Base-by-base conservation (phyloP, 2,329 filamentous ascomycete species). In the Penicillium sp. region DNA sequence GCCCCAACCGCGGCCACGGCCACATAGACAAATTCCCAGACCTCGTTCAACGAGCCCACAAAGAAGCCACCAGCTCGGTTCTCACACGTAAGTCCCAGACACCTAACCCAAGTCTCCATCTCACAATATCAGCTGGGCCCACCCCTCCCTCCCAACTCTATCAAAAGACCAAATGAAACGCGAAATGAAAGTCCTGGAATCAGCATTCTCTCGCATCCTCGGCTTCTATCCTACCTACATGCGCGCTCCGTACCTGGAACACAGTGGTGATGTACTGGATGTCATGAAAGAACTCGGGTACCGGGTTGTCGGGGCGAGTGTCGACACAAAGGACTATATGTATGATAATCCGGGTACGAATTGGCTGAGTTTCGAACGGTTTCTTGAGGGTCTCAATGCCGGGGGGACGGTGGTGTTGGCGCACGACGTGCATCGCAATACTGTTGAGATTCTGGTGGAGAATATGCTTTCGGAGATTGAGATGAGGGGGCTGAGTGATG, bases 141-240 rank as follows among this genome's bases (percentile, higher is more conserved):
- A 81, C 55, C 57, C 66, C 1, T 67, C 73, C 56, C 66, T 81
- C 5, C 59, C 66, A 29, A 62, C 63, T 2, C 61, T 80, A 9
- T 61, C 66, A 34, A 64, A 67, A 16, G 48, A 59, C 3, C 63
- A 63, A 10, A 69, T 78, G 3, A 62, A 66, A 9, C 55, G 58
- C 0, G 67, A 81, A 60, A 79, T 81, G 75, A 66, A 61, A 10
- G 54, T 66, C 16, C 69, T 77, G 4, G 78, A 81, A 60, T 61
- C 62, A 14, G 71, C 74, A 1, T 64, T 81, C 45, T 29, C 54
- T 31, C 65, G 67, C 24, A 73, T 79, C 43, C 61, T 81, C 29
- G 78, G 79, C 31, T 67, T 71, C 44, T 72, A 72, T 31, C 79
- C 79, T 0, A 75, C 72, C 2, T 81, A 81, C 61, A 79, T 80